Base-by-base conservation (phyloP, 106 monocot species). In the Platanthera zijinensis region DNA sequence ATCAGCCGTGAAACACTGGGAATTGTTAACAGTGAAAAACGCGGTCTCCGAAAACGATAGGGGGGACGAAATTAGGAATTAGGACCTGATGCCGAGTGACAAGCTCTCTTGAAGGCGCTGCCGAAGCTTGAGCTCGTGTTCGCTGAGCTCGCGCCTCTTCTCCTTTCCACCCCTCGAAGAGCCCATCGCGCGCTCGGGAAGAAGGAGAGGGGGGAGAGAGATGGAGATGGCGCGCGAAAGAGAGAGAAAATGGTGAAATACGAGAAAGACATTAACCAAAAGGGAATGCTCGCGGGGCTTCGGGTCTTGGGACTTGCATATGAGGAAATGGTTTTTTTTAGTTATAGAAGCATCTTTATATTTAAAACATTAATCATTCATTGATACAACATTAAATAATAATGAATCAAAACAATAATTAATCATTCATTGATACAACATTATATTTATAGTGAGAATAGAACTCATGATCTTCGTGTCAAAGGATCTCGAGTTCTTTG, bases 21-120 rank as follows among this genome's bases (percentile, higher is more conserved):
- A 15, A 56, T 13, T 5, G 56, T 15, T 15, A 56, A n/a, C 3
- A 56, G n/a, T 5, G 14, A 13, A 56, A 56, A 56, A 56, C 56
- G 56, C 56, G n/a, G 14, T 56, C 13, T 8, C 5, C 59, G 19
- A 11, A 19, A 61, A 61, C 18, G 59, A 61, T 5, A 61, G 21
- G 8, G 21, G 19, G 59, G 21, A 61, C 59, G 19, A 6, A 61
- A 7, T 19, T 61, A 61, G 19, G 59, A 56, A 10, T 1, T 71
- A 1, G 9, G 54, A 88, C 90, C 82, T 87, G 76, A 90, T 79
- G 25, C 87, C 87, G 30, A 90, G 87, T 19, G 81, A 63, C 77
- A 90, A 83, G 52, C 87, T 85, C 5, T 82, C 76, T 47, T 84
- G 87, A 71, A 90, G 87, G 76, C 87, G 90, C 1, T 61, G 75